Evolutionary conservation across 2,329 filamentous ascomycete species (phyloP), one percentile per base, ranked within the genome.

Genomic region (Daldinia eschscholtzii): DNA sequence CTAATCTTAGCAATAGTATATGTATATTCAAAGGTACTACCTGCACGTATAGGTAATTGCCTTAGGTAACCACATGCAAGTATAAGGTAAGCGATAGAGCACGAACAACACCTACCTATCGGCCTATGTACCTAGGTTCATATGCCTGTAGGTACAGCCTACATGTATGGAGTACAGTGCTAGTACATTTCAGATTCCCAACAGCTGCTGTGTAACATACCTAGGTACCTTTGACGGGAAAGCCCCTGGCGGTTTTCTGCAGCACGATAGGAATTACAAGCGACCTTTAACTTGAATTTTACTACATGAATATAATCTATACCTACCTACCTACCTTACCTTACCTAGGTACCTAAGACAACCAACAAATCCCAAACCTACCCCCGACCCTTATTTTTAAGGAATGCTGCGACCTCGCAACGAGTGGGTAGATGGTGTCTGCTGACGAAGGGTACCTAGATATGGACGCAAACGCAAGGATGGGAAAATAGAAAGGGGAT

Each of bases 131-230:
- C 44, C 9, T 23, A 23, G 20, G 10, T 9, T n/a, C n/a, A n/a
- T n/a, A 23, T 7, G n/a, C 10, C 20, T 48, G 44, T 15, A 26
- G 18, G n/a, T 46, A 46, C 20, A 23, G 20, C 20, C 20, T 23
- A 39, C 33, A 53, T 2, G 33, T 35, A 37, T 15, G 5, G 13
- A 20, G 42, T 57, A 56, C 57, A 30, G 44, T 26, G 52, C 13
- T 12, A 20, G 57, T 65, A 52, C 50, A 55, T 15, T 50, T 46
- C 33, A 12, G 42, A 35, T 42, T 61, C 37, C 52, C 13, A 35
- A 44, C 57, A 30, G 41, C 39, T 46, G 37, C 30, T 61, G 64
- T 65, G 53, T 53, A 57, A 65, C 42, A 44, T 52, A 48, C 35
- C 13, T 39, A 65, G 35, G 37, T 52, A 48, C 35, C 13, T 39